Evolutionary conservation across 441 rosid genomes (phyloP), one percentile per base, ranked within the genome.

Genomic region (Pelargonium australe): DNA sequence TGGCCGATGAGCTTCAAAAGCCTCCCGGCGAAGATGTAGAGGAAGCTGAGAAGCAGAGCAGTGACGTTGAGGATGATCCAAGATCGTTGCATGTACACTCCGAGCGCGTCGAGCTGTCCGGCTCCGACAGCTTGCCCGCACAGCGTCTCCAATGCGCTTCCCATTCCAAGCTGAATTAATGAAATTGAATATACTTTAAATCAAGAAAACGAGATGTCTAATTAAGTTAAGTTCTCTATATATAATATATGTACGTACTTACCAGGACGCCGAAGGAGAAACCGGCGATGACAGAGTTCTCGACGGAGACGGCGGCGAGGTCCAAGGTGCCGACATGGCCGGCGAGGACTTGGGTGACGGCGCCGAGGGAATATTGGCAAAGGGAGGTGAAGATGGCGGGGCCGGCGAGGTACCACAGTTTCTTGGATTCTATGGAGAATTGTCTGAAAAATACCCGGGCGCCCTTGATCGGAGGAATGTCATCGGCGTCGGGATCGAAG

Each of bases 241-340:
- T n/a, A n/a, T n/a, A n/a, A n/a, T n/a, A n/a, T n/a, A n/a, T n/a
- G n/a, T n/a, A n/a, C n/a, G n/a, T n/a, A n/a, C n/a, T n/a, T 79
- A 82, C 78, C 89, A 81, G 79, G 75, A 64, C 0, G 7, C 89
- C 89, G 19, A 83, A 74, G 31, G 89, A 78, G 77, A 85, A 82
- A 31, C 89, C 89, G 13, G 82, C 87, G 72, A 85, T 80, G 75
- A 82, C 89, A 1, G 87, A 83, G 74, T 83, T 83, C 70, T 81
- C 87, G 5, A 85, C 19, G 8, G 87, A 81, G 76, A 83, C 76
- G 12, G 89, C 85, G 12, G 87, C 89, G 14, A 85, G 85, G 10
- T 68, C 82, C 10, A 81, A 68, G 12, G 80, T 77, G 66, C 84
- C 68, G 1, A 85, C 80, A 0, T 79, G 89, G 34, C 89, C 85